Conservation (phyloP, 2,329 filamentous ascomycete genomes). For the Scedosporium dehoogii region DNA sequence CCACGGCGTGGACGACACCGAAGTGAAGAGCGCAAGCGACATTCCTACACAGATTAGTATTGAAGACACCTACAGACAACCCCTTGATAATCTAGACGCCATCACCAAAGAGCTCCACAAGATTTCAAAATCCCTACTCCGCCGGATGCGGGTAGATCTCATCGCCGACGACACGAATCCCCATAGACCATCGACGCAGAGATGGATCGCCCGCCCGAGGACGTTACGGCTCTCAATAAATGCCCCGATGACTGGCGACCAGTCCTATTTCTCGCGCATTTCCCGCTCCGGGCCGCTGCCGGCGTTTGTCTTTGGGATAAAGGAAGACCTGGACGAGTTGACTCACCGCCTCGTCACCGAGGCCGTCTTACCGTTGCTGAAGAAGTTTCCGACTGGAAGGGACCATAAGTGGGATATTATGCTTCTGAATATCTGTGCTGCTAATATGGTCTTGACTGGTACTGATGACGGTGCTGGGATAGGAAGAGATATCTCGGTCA, state of each 20-base stretch:
- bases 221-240: slow-evolving; percentile 75
- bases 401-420: slow-evolving; percentile 65
- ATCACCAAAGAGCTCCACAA: slow-evolving; percentile 59
- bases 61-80: slow-evolving; percentile 75
- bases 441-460: slow-evolving; percentile 63
- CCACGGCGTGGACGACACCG: slow-evolving; percentile 67
- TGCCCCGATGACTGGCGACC: slow-evolving; percentile 35
- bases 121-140: slow-evolving; percentile 60
- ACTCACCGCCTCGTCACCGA: slow-evolving; percentile 63
- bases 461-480: slow-evolving; percentile 37
- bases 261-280: slow-evolving; percentile 55
- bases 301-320: slow-evolving; percentile 59
- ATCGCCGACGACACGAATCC: slow-evolving; percentile 31
- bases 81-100: slow-evolving; percentile 50
- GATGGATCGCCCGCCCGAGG: slow-evolving; percentile 72
- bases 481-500: slow-evolving; percentile 70
- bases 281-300: slow-evolving; percentile 70
- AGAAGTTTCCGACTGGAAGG: slow-evolving; percentile 59
- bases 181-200: slow-evolving; percentile 21
- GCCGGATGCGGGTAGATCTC: slow-evolving; percentile 71
- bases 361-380: slow-evolving; percentile 60
- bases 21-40: slow-evolving; percentile 61
- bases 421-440: slow-evolving; percentile 76
- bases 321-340: slow-evolving; percentile 45
- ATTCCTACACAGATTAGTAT: slow-evolving; percentile 86